These are phyloP conservation scores for Azolla pinnata DNA, from an alignment of 75 land plant species.

Conservation along the genomic window DNA sequence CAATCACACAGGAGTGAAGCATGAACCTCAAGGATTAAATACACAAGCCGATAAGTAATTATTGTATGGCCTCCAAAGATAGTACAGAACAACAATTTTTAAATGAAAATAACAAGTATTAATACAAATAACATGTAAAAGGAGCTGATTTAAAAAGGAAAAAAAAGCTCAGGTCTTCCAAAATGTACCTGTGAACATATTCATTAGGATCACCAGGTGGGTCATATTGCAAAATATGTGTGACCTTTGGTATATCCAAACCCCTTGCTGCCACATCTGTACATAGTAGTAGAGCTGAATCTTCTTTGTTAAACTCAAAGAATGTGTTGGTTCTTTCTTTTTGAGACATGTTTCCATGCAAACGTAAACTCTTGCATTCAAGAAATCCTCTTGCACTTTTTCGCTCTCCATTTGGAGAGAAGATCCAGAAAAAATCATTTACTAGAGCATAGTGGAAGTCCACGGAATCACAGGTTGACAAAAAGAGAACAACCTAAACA, in stretches of 20 bases:
- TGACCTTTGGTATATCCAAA: constrained; percentile 80
- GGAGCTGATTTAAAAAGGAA: background rate
- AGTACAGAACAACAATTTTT: background rate
- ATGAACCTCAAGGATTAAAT: no score
- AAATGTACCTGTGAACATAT: constrained; percentile 82
- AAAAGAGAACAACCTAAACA: constrained; percentile 77
- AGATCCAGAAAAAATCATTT: constrained; percentile 56
- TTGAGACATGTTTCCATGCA: constrained; percentile 93
- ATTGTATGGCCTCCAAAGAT: background rate
- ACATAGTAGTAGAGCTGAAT: constrained; percentile 65
- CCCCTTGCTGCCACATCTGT: constrained; percentile 97
- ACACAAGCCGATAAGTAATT: no score
- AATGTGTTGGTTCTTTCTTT: constrained; percentile 63
- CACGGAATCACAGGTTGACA: constrained; percentile 94
- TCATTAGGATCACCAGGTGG: constrained; percentile 93
- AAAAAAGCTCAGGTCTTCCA: background rate
- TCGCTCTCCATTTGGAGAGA: constrained; percentile 24
- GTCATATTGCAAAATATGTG: constrained; percentile 85
- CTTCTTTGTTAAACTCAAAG: constrained; percentile 49
- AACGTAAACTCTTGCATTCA: constrained; percentile 44
- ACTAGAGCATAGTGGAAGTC: constrained; percentile 76
- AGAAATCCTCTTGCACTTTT: constrained; percentile 35
- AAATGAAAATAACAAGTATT: background rate
- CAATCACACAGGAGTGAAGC: no score
- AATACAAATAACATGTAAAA: background rate